Base-by-base conservation (phyloP, 2,329 filamentous ascomycete genomes). In the Cadophora malorum region DNA sequence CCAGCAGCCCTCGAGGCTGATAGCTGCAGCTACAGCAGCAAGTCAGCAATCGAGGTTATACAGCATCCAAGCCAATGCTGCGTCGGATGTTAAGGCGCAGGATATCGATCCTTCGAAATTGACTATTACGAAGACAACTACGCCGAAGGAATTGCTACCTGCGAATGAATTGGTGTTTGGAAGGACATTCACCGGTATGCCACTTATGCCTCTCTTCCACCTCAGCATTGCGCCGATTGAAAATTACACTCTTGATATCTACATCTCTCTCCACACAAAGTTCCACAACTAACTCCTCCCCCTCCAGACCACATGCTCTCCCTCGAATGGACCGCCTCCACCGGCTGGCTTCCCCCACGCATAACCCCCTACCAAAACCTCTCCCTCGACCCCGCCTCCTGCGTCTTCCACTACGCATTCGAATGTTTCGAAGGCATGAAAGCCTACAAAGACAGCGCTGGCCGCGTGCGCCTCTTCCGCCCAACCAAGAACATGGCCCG, bases 341-440 rank as follows among this genome's bases (percentile, higher is more conserved):
- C 92, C 73, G 96, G 77, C 68, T 78, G 96, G 96, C 82, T 91
- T 52, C 82, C 89, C 16, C 93, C 95, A 67, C 86, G 88, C 72
- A 98, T 99, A 78, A 90, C 88, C 21, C 96, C 96, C 23, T 98
- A 98, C 85, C 94, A 97, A 82, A 97, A 97, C 82, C 92, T 99
- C 75, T 95, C 92, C 56, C 91, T 99, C 76, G 96, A 98, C 80
- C 96, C 96, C 31, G 93, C 96, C 53, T 96, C 93, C 41, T 98
- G 94, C 82, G 96, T 98, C 71, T 95, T 99, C 83, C 96, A 99
- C 86, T 99, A 99, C 81, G 96, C 93, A 60, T 98, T 98, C 78
- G 93, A 96, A 81, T 96, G 92, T 80, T 99, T 99, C 81, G 96
- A 99, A 84, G 96, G 96, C 74, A 97, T 98, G 94, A 99, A 99